Conservation (phyloP, 352 stramenopile species). For the Plasmopara halstedii region DNA sequence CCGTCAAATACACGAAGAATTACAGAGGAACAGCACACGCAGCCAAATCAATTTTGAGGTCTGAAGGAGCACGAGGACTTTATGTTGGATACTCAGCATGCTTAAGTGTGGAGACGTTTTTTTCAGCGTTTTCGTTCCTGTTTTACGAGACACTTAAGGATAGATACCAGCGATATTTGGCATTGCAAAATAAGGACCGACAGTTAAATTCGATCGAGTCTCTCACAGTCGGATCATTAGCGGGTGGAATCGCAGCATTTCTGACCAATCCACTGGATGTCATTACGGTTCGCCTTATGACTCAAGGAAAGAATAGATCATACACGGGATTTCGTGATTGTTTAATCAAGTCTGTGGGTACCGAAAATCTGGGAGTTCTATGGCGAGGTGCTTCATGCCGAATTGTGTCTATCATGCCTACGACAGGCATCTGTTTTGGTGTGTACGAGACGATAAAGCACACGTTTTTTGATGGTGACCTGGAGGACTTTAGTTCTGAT, state of each 20-base stretch:
- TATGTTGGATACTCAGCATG: constrained; percentile 73
- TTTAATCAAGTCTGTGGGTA: constrained; percentile 42
- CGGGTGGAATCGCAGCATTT: constrained; percentile 55
- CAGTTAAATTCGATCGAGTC: constrained; percentile 47
- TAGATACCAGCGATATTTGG: constrained; percentile 34
- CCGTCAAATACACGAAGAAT: constrained; percentile 63
- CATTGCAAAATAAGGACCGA: constrained; percentile 23
- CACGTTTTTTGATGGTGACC: constrained; percentile 55
- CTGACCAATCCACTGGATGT: constrained; percentile 79
- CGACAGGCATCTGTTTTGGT: constrained; percentile 77
- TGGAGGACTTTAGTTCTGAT: constrained; percentile 62
- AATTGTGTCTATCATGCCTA: constrained; percentile 67
- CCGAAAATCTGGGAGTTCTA: constrained; percentile 48
- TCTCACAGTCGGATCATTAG: constrained; percentile 42
- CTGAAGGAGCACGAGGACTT: constrained; percentile 54
- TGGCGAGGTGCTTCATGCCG: constrained; percentile 67
- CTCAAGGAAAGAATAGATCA: constrained; percentile 59
- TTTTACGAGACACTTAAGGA: constrained; percentile 73
- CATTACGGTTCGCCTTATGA: constrained; percentile 78
- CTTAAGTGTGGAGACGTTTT: constrained; percentile 73
- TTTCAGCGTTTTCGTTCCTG: constrained; percentile 78
- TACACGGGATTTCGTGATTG: constrained; percentile 58
- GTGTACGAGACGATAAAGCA: constrained; percentile 82
- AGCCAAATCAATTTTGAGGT: constrained; percentile 46
- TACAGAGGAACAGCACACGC: constrained; percentile 60